A percentile compares a stretch with the other conserved stretches of the same genome.
phyloP scores from a whole-genome alignment of 2,329 filamentous ascomycete species.

The Venturia aucupariae region DNA sequence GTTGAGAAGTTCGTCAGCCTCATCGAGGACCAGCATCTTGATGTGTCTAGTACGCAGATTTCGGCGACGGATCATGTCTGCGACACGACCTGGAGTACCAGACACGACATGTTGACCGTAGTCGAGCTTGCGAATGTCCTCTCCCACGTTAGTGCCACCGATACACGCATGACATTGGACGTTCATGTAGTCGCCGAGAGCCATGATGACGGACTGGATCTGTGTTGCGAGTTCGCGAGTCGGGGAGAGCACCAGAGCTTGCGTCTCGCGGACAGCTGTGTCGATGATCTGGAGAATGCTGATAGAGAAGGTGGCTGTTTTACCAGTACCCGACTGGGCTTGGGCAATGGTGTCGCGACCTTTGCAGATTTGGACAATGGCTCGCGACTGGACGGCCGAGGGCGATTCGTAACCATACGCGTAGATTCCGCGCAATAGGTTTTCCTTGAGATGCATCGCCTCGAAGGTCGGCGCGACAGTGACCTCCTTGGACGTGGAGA shows the following conservation, averaged over 20 bases:
- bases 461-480: conserved; percentile 90
- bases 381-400: conserved; percentile 93
- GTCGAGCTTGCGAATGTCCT: conserved; percentile 95
- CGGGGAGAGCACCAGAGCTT: conserved; percentile 89
- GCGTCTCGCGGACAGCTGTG: conserved; percentile 82
- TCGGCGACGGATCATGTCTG: conserved; percentile 71
- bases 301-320: conserved; percentile 94
- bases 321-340: conserved; percentile 93
- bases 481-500: conserved; percentile 95
- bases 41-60: conserved; percentile 65
- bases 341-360: conserved; percentile 98
- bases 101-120: conserved; percentile 97
- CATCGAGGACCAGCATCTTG: conserved; percentile 70
- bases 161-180: conserved; percentile 98
- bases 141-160: conserved; percentile 92
- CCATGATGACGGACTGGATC: conserved; percentile 97
- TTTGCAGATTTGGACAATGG: conserved; percentile 98
- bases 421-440: conserved; percentile 92
- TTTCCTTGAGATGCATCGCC: conserved; percentile 81
- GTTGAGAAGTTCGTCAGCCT: conserved; percentile 74
- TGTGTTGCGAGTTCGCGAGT: conserved; percentile 95
- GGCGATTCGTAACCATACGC: conserved; percentile 98
- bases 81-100: conserved; percentile 90
- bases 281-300: conserved; percentile 95
- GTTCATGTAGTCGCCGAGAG: conserved; percentile 99